A percentile compares a stretch with the other conserved stretches of the same genome.
phyloP scores from a whole-genome alignment of 75 land plant genomes.

The Cryptomeria japonica region DNA sequence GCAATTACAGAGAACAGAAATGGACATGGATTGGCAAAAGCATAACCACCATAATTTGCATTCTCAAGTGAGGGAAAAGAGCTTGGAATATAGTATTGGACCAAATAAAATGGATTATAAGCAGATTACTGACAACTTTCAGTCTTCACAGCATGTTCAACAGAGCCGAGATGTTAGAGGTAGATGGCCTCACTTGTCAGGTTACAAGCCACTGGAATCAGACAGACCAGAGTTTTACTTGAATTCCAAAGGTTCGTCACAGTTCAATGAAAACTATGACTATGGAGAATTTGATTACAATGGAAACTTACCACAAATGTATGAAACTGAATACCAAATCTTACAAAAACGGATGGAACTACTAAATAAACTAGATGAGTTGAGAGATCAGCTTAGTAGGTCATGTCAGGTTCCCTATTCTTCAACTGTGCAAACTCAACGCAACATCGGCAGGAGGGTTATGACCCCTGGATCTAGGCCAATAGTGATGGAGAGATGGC shows the following conservation, averaged over 20 bases:
- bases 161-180: neutral
- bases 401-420: constrained; percentile 26
- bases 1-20: neutral
- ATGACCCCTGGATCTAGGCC: neutral
- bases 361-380: constrained; percentile 46
- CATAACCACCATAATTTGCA: neutral
- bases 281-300: neutral
- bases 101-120: neutral
- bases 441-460: constrained; percentile 10
- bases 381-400: constrained; percentile 37
- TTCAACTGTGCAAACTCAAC: constrained; percentile 16
- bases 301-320: neutral
- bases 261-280: constrained; percentile 7
- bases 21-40: neutral
- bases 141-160: neutral
- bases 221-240: neutral
- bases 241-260: neutral
- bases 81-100: neutral
- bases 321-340: constrained; percentile 6
- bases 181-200: neutral
- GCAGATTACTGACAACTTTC: neutral
- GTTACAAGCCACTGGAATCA: constrained; percentile 2
- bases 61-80: constrained; percentile 3
- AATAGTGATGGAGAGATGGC: constrained; percentile 6
- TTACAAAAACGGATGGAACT: constrained; percentile 36